A percentile compares a stretch with the other conserved stretches of the same genome.
Conservation (phyloP, 1,284 basidiomycete species). For the Trametes polyzona region DNA sequence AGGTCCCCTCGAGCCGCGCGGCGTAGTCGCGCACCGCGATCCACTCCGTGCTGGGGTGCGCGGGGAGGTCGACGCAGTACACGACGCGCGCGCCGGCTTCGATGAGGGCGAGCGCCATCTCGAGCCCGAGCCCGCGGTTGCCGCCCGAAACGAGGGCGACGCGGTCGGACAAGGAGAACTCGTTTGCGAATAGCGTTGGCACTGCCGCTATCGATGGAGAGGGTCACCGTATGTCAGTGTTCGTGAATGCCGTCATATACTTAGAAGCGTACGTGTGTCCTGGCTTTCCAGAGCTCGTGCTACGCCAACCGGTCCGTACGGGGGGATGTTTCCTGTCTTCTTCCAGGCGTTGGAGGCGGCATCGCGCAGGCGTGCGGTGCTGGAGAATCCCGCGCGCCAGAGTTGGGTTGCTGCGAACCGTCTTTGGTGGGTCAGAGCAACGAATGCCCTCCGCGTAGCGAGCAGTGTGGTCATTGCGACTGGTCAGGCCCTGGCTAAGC, state of each 20-base stretch:
- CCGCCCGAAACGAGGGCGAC: constrained; percentile 81
- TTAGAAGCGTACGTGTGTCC: constrained; percentile 13
- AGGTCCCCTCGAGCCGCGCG: constrained; percentile 41
- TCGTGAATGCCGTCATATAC: background rate
- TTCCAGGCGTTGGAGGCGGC: constrained; percentile 39
- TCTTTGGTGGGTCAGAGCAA: background rate
- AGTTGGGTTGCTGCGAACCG: background rate
- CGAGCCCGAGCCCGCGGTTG: constrained; percentile 81
- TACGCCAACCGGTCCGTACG: constrained; percentile 65
- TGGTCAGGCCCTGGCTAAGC: no score
- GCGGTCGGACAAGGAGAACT: constrained; percentile 76
- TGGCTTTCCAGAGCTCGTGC: constrained; percentile 54
- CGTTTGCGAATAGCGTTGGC: constrained; percentile 57
- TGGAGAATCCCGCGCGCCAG: constrained; percentile 17
- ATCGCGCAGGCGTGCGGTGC: constrained; percentile 17
- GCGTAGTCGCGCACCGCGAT: constrained; percentile 57
- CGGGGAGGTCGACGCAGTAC: constrained; percentile 77
- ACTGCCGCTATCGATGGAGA: constrained; percentile 19
- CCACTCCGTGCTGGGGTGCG: constrained; percentile 72
- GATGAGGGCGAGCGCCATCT: constrained; percentile 77
- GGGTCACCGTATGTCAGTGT: background rate
- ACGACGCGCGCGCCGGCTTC: constrained; percentile 80
- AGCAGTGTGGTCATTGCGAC: constrained; percentile 1
- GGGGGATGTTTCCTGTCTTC: constrained; percentile 41
- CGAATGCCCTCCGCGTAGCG: background rate